Base-by-base conservation (phyloP, 179 eudicot genomes). In the Heliamphora pulchella region DNA sequence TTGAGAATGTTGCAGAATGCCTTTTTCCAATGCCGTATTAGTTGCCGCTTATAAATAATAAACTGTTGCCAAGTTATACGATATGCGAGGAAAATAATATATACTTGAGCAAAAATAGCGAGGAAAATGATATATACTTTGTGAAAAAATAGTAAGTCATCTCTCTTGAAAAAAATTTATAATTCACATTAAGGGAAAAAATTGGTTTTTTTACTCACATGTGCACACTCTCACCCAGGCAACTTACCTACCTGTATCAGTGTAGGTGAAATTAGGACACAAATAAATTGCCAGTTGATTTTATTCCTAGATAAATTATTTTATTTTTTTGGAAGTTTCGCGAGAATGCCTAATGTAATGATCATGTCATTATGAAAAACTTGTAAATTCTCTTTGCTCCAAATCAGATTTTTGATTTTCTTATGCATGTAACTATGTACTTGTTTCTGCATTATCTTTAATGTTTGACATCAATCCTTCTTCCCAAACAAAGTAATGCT, bases 321-420 rank as follows among this genome's bases (percentile, higher is more conserved):
- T 31, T 31, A 31, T 31, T 31, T 31, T 31, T 31, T 31, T 31
- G 31, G 31, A 31, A 31, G 74, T 18, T 50, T 31, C 18, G 7
- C 6, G 11, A 41, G 51, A 51, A 47, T 75, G 31, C 58, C 70
- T 54, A 75, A 41, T 74, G 41, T 41, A 64, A 41, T 41, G 39
- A 65, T 58, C n/a, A 74, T 66, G 44, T 74, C 48, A 71, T 54
- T 43, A 47, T 43, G 66, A 9, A 78, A 15, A 74, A 74, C 13
- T 54, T 5, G 75, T 48, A 2, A 7, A 17, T 47, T 43, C 11
- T 31, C n/a, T 58, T 64, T 18, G 18, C 4, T 13, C 53, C 14
- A 61, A 58, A 81, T 58, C 41, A 46, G 41, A 62, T 58, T 39
- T 77, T 41, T 62, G 43, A 72, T 78, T 59, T 48, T 57, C 6